Conservation (phyloP, 2,329 filamentous ascomycete species). For the Epicoccum nigrum region DNA sequence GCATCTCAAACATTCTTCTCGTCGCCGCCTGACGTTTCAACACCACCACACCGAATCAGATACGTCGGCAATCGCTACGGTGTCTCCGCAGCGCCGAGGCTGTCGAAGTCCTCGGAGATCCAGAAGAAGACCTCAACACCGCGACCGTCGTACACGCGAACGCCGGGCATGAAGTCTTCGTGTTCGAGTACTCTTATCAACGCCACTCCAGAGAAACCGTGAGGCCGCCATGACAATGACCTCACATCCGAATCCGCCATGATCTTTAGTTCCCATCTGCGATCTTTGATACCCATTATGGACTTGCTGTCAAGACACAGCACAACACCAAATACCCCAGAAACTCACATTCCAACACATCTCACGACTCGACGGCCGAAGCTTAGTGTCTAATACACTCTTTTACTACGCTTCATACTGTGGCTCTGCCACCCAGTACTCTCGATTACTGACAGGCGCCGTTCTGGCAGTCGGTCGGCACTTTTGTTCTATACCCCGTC, state of each 20-base stretch:
- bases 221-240: conserved; percentile 45
- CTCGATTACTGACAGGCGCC: not conserved
- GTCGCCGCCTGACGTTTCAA: conserved; percentile 2
- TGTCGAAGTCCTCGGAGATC: not conserved
- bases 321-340: not conserved
- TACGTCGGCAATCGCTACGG: conserved; percentile 7
- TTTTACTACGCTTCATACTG: conserved; percentile 21
- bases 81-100: not conserved
- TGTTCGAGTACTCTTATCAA: conserved; percentile 42
- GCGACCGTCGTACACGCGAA: conserved; percentile 27
- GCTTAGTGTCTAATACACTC: conserved; percentile 39
- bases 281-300: conserved; percentile 35
- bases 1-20: conserved; percentile 19
- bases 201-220: conserved; percentile 28
- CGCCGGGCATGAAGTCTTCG: conserved; percentile 28
- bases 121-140: conserved; percentile 12
- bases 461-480: conserved; percentile 17
- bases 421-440: conserved; percentile 5
- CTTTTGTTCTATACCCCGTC: conserved; percentile 36
- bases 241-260: conserved; percentile 17
- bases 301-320: conserved; percentile 16
- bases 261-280: conserved; percentile 29
- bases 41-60: not conserved
- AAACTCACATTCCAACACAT: not conserved
- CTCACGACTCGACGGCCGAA: conserved; percentile 20